A percentile compares a stretch with the other conserved stretches of the same genome.
Evolutionary conservation across 345 rosid species (phyloP).

Genomic region (rapeseed (Brassica napus)): Da-Ae NC_063438.1:2512001-2512500

Average conservation of each 20-base stretch:
- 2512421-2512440: conserved; percentile 56
- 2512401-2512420: conserved; percentile 52
- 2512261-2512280: conserved; percentile 31
- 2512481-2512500: conserved; percentile 91
- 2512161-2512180: conserved; percentile 23
- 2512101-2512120: conserved; percentile 47
- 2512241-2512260: conserved; percentile 47
- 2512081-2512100: conserved; percentile 60
- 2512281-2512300: conserved; percentile 43
- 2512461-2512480: conserved; percentile 71
- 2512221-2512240: conserved; percentile 41
- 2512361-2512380: conserved; percentile 74
- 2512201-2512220: conserved; percentile 71
- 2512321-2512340: conserved; percentile 75
- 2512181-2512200: conserved; percentile 57
- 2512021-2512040: conserved; percentile 68
- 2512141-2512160: conserved; percentile 2
- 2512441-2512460: conserved; percentile 73
- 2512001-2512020: conserved; percentile 57
- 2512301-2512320: conserved; percentile 34
- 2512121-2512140: conserved; percentile 11
- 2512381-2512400: conserved; percentile 52
- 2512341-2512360: conserved; percentile 88
- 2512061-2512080: conserved; percentile 39
- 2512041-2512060: conserved; percentile 33